phyloP scores from a whole-genome alignment of 441 rosid species.

The Mallotus japonicus region DNA sequence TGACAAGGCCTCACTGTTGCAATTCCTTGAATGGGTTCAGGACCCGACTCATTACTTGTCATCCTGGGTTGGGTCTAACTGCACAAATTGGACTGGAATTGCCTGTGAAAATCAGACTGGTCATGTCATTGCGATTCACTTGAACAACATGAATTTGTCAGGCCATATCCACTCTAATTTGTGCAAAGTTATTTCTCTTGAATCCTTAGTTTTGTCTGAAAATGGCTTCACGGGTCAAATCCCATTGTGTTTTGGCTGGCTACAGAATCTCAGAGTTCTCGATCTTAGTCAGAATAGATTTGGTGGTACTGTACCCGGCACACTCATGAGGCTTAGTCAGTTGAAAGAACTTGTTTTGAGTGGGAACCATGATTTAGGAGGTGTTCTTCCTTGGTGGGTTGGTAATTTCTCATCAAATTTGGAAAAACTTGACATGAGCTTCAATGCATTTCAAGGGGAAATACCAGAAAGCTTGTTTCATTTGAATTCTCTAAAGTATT shows the following conservation, averaged over 20 bases:
- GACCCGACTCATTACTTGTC: conserved; percentile 53
- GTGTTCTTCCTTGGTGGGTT: conserved; percentile 62
- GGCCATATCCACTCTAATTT: conserved; percentile 58
- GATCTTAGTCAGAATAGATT: conserved; percentile 65
- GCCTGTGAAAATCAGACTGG: conserved; percentile 61
- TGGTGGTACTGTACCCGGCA: conserved; percentile 52
- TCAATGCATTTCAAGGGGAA: conserved; percentile 62
- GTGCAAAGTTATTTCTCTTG: conserved; percentile 54
- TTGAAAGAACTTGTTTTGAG: conserved; percentile 57
- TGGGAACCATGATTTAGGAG: conserved; percentile 56
- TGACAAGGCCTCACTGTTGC: conserved; percentile 58
- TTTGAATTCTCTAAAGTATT: conserved; percentile 50
- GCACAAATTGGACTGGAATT: conserved; percentile 67
- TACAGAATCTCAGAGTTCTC: conserved; percentile 51
- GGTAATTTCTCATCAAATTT: conserved; percentile 58
- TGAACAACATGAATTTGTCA: conserved; percentile 51
- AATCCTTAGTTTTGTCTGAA: conserved; percentile 49
- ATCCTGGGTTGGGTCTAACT: conserved; percentile 63
- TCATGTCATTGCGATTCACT: conserved; percentile 56
- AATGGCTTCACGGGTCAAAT: conserved; percentile 58
- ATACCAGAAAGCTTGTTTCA: conserved; percentile 55
- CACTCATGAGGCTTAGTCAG: conserved; percentile 43
- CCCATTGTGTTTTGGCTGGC: conserved; percentile 59
- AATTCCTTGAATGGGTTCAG: conserved; percentile 48
- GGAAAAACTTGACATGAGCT: conserved; percentile 63